Conservation (phyloP, 164 flowering plant species). For the Amborella trichopoda region DNA sequence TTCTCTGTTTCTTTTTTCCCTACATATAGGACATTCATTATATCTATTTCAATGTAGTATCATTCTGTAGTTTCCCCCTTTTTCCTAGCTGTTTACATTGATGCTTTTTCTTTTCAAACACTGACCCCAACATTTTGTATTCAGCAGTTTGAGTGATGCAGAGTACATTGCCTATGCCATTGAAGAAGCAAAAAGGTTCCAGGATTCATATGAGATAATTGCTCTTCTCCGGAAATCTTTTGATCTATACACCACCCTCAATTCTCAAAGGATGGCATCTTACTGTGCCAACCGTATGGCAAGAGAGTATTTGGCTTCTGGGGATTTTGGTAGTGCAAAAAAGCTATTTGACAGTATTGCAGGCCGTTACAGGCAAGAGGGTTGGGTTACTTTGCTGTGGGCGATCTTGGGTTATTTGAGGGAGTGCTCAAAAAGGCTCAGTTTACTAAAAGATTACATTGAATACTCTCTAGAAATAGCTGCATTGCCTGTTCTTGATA, state of each 20-base stretch:
- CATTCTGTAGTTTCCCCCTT: no score
- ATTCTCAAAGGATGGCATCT: slow-evolving; percentile 58
- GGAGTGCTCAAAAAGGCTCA: slow-evolving; percentile 64
- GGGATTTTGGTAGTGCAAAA: slow-evolving; percentile 61
- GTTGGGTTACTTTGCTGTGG: slow-evolving; percentile 88
- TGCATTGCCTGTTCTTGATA: slow-evolving; percentile 61
- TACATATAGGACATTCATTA: no score
- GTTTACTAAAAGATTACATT: slow-evolving; percentile 48
- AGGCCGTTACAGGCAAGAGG: slow-evolving; percentile 68
- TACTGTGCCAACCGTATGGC: slow-evolving; percentile 66
- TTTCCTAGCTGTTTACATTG: no score
- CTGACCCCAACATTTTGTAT: no score
- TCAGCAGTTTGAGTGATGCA: slow-evolving; percentile 81
- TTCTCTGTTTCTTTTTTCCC: no score
- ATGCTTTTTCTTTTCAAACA: no score
- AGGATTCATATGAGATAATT: slow-evolving; percentile 82
- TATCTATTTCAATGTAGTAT: no score
- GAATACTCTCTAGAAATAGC: slow-evolving; percentile 99
- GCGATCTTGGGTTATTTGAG: slow-evolving; percentile 77
- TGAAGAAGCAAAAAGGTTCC: slow-evolving; percentile 77
- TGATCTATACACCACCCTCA: slow-evolving; percentile 47
- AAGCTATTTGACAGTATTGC: slow-evolving; percentile 44
- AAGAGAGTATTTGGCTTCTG: slow-evolving; percentile 51
- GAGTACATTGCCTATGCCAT: slow-evolving; percentile 58
- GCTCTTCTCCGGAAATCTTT: slow-evolving; percentile 69